Evolutionary conservation across 768 basidiomycete genomes (phyloP), one percentile per base, ranked within the genome.

Genomic region (Podaxis pistillaris): DNA sequence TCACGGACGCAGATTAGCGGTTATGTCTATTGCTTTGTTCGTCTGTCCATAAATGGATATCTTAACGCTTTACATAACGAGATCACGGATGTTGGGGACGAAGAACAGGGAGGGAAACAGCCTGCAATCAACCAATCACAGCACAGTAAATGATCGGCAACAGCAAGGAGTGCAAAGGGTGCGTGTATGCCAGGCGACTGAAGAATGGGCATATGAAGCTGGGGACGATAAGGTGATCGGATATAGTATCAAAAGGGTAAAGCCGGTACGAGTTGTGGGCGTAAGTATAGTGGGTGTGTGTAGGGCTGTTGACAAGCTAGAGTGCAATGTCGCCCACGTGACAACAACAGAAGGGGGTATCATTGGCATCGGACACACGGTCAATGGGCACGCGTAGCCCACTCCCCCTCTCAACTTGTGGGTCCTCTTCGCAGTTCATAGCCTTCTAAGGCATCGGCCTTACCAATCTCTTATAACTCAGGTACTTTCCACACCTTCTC

Each of bases 261-360:
- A 58, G 50, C 58, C 55, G 38, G 57, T 61, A 33, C 49, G 61
- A 22, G 26, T 63, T 59, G 63, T 58, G 56, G 62, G 47, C 60
- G 54, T 52, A n/a, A 40, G 59, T 60, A 26, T 59, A 36, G 55
- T 50, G 55, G 50, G 30, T 52, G 50, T 60, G 62, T 63, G 55
- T 59, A 38, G 57, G 33, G 33, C 15, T 46, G 44, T 46, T 46
- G 44, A 46, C 44, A 6, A 22, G 36, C 37, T 40, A 41, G 47
- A n/a, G 24, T 46, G 41, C 56, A 58, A 26, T 41, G 60, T 9
- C 17, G n/a, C 12, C 28, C 61, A 62, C 61, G 61, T 62, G 61
- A 62, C 37, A 36, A 19, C 2, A n/a, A 11, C 54, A 38, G 54
- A 56, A 37, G 33, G 50, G 46, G 57, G 30, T 36, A 47, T 58